These are phyloP conservation scores for Porodaedalea pini DNA, from an alignment of 1,284 basidiomycete species.

Conservation along the genomic window DNA sequence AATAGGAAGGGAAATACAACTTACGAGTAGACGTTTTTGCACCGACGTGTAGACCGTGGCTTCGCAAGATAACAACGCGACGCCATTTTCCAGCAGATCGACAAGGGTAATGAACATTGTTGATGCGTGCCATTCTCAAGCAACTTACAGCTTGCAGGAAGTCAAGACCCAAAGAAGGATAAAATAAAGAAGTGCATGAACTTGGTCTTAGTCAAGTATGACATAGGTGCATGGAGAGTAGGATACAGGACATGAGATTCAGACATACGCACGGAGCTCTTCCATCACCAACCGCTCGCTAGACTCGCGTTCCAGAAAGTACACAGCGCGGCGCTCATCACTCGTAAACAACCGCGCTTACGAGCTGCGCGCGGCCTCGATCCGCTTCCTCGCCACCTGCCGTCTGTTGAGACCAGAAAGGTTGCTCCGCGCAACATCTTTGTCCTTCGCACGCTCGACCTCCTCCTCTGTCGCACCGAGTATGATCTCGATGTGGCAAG, in stretches of 20 bases:
- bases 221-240: no score
- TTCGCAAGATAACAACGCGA: no score
- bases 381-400: slow-evolving; percentile 78
- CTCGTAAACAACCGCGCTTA: not conserved
- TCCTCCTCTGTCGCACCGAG: slow-evolving; percentile 74
- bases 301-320: not conserved
- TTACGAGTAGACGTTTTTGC: no score
- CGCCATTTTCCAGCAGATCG: no score
- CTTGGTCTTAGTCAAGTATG: slow-evolving; percentile 3
- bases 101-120: no score
- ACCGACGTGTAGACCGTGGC: no score
- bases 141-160: no score
- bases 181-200: no score
- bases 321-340: not conserved
- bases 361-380: slow-evolving; percentile 63
- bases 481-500: slow-evolving; percentile 95
- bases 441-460: slow-evolving; percentile 89
- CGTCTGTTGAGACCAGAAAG: slow-evolving; percentile 72
- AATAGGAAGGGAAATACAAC: no score
- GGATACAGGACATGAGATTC: not conserved
- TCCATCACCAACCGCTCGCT: not conserved
- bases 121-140: no score
- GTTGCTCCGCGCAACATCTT: slow-evolving; percentile 49
- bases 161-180: no score
- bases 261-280: slow-evolving; percentile 3